Percentiles rank a stretch among this genome's conserved stretches.
Conservation (phyloP, 306 rosid genomes). For the Prunus dulcis region DNA sequence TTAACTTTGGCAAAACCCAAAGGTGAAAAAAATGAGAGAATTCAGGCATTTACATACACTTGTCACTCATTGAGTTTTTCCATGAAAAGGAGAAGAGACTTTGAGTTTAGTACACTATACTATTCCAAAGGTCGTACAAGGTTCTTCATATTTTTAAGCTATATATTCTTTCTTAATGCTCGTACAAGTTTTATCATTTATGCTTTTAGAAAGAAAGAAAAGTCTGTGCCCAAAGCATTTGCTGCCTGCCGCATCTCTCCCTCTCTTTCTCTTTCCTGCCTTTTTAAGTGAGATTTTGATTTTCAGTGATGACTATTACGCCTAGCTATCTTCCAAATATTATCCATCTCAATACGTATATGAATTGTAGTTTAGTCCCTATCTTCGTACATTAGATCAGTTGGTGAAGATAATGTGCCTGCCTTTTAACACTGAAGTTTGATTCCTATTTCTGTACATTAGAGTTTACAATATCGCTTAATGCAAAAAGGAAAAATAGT, state of each 20-base stretch:
- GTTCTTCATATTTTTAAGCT: conserved; percentile 3
- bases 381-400: too few relatives aligned
- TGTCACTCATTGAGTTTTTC: conserved; percentile 10
- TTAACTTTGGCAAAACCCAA: background rate
- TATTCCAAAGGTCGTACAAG: conserved; percentile 1
- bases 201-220: background rate
- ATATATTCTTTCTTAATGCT: conserved; percentile 8
- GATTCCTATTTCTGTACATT: too few relatives aligned
- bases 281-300: background rate
- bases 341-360: too few relatives aligned
- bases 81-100: background rate
- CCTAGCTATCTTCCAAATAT: too few relatives aligned
- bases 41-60: background rate
- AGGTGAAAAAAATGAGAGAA: background rate
- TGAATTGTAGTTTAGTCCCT: too few relatives aligned
- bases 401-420: too few relatives aligned
- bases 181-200: conserved; percentile 13
- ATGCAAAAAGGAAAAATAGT: too few relatives aligned
- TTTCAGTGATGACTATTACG: too few relatives aligned
- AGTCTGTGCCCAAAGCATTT: background rate
- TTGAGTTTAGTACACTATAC: background rate
- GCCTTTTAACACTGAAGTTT: too few relatives aligned
- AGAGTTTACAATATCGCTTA: too few relatives aligned
- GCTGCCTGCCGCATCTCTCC: conserved; percentile 13
- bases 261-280: background rate